Conservation (phyloP, 305 asterid species). For the Andrographis paniculata region DNA sequence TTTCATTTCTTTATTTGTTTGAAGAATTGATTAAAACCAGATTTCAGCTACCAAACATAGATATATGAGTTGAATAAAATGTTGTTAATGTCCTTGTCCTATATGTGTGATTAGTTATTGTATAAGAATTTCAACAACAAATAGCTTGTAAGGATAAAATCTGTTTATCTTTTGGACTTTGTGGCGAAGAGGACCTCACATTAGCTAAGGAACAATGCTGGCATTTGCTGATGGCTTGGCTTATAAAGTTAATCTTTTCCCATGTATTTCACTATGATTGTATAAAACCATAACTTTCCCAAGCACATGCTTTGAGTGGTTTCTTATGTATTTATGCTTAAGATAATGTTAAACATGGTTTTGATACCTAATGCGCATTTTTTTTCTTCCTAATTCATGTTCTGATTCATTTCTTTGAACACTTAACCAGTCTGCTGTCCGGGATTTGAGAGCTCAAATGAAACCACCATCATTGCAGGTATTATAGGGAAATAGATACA, state of each 20-base stretch:
- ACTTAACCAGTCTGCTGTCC: conserved; percentile 63
- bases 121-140: no score
- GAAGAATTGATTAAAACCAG: no score
- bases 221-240: conserved; percentile 3
- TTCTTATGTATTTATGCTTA: no score
- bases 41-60: no score
- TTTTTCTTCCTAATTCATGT: neutral
- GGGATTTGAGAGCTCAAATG: conserved; percentile 83
- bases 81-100: no score
- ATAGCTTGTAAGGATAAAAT: neutral
- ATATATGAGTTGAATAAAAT: no score
- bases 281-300: no score
- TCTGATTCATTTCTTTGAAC: conserved; percentile 13
- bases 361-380: no score
- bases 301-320: no score
- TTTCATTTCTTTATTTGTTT: no score
- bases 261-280: neutral
- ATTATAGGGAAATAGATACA: conserved; percentile 9
- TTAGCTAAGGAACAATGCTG: neutral
- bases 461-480: conserved; percentile 97
- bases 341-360: no score
- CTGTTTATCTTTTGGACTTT: neutral
- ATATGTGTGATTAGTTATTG: no score
- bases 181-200: neutral
- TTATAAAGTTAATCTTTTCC: neutral